Evolutionary conservation across 192 early-diverging fungal genomes (phyloP).

Genomic region (Coemansia sp.): DNA sequence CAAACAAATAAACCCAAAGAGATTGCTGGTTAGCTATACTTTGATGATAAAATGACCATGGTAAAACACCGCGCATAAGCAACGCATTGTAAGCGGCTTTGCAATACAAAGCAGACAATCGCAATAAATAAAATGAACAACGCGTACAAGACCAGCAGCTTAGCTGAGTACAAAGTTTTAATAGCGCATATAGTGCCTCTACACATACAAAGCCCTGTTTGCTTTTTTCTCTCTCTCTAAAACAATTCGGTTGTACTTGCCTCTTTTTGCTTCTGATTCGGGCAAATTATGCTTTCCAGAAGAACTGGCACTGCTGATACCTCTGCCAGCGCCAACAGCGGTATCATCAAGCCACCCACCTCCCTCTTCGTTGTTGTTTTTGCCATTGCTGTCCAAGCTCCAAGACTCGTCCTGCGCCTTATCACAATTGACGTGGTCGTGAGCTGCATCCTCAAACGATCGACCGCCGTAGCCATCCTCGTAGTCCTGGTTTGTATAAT

Average conservation of each 20-base stretch:
- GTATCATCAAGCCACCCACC: not conserved
- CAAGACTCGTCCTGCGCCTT: not conserved
- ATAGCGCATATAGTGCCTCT: too few species aligned
- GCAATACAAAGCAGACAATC: too few species aligned
- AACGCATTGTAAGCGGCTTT: too few species aligned
- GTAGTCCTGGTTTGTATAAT: not conserved
- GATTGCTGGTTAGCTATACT: too few species aligned
- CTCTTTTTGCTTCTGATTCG: not conserved
- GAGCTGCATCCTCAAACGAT: not conserved
- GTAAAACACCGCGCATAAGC: too few species aligned
- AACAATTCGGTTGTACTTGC: not conserved
- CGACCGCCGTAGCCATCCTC: not conserved
- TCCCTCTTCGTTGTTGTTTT: not conserved
- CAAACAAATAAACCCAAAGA: too few species aligned
- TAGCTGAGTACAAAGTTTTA: too few species aligned
- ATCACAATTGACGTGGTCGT: not conserved
- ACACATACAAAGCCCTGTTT: too few species aligned
- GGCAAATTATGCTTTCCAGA: not conserved
- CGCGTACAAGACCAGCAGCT: too few species aligned
- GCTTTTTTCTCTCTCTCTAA: too few species aligned
- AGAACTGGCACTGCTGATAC: not conserved
- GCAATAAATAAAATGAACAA: too few species aligned
- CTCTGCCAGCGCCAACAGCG: not conserved
- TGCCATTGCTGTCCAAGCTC: not conserved
- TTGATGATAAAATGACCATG: too few species aligned